Conservation (phyloP, 2,329 filamentous ascomycete genomes). For the Clarireedia hainanense region DNA sequence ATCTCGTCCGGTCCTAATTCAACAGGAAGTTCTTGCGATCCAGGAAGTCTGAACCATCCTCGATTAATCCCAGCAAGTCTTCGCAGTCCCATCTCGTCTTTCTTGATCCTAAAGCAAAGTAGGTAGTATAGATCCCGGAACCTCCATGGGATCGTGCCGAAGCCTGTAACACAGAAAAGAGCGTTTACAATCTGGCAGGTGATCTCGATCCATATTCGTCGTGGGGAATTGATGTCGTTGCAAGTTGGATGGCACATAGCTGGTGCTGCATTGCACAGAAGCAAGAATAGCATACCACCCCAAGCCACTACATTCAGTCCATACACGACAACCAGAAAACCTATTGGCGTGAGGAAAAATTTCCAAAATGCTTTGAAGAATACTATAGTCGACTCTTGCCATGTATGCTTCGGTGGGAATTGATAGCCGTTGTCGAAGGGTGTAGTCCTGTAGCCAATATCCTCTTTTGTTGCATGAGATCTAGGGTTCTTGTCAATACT, state of each 20-base stretch:
- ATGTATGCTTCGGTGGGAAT: conserved; percentile 54
- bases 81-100: conserved; percentile 50
- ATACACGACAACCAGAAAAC: conserved; percentile 72
- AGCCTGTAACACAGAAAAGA: conserved; percentile 80
- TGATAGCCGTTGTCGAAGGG: conserved; percentile 57
- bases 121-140: conserved; percentile 73
- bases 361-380: conserved; percentile 57
- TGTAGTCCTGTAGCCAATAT: conserved; percentile 23
- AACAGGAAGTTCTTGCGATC: conserved; percentile 50
- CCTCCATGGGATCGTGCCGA: conserved; percentile 78
- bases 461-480: conserved; percentile 12
- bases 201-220: conserved; percentile 79
- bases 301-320: conserved; percentile 77
- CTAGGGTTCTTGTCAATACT: conserved; percentile 20
- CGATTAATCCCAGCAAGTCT: conserved; percentile 66
- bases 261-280: conserved; percentile 67
- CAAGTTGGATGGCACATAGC: conserved; percentile 67
- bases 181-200: conserved; percentile 78
- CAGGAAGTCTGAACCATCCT: conserved; percentile 66
- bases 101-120: conserved; percentile 51
- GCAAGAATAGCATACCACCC: conserved; percentile 84
- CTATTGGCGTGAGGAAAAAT: conserved; percentile 67
- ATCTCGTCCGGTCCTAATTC: conserved; percentile 47
- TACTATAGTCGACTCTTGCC: conserved; percentile 49
- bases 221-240: conserved; percentile 64